phyloP scores from a whole-genome alignment of 2,329 filamentous ascomycete genomes.

The Paecilomyces variotii region DNA sequence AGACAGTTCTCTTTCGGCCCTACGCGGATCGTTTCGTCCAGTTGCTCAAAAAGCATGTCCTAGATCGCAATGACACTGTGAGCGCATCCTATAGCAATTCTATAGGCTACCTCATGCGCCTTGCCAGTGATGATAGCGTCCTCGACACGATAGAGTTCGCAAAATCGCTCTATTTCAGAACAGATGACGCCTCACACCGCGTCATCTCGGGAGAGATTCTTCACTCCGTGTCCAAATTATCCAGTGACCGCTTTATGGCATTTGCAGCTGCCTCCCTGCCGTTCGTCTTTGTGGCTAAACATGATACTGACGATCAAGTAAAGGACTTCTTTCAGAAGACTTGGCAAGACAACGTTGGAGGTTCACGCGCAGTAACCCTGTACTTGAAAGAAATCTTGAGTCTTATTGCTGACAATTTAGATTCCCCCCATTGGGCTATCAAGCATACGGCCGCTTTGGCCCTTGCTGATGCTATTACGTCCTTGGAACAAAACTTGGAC shows the following conservation, averaged over 20 bases:
- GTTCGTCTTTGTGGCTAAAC: conserved; percentile 78
- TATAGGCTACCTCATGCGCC: conserved; percentile 71
- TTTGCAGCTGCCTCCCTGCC: conserved; percentile 70
- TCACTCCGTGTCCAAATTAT: conserved; percentile 73
- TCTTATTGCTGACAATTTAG: conserved; percentile 60
- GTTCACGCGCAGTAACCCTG: conserved; percentile 68
- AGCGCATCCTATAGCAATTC: conserved; percentile 81
- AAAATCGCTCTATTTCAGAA: conserved; percentile 68
- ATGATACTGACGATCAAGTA: conserved; percentile 76
- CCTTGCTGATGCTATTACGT: conserved; percentile 63
- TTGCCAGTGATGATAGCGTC: conserved; percentile 52
- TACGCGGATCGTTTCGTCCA: conserved; percentile 70
- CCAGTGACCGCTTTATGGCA: conserved; percentile 77
- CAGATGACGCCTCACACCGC: conserved; percentile 68
- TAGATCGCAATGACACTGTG: conserved; percentile 91
- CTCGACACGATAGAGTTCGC: conserved; percentile 47
- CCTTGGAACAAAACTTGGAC: conserved; percentile 52
- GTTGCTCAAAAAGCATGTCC: conserved; percentile 68
- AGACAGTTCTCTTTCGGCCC: conserved; percentile 64
- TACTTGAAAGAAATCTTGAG: conserved; percentile 75
- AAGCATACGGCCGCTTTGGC: conserved; percentile 82
- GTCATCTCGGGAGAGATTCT: conserved; percentile 76
- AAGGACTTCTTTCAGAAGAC: conserved; percentile 72
- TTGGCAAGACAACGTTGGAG: conserved; percentile 87
- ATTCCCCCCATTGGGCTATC: conserved; percentile 78